phyloP scores from a whole-genome alignment of 495 filamentous ascomycete genomes.

The Hypoxylon trugodes region DNA sequence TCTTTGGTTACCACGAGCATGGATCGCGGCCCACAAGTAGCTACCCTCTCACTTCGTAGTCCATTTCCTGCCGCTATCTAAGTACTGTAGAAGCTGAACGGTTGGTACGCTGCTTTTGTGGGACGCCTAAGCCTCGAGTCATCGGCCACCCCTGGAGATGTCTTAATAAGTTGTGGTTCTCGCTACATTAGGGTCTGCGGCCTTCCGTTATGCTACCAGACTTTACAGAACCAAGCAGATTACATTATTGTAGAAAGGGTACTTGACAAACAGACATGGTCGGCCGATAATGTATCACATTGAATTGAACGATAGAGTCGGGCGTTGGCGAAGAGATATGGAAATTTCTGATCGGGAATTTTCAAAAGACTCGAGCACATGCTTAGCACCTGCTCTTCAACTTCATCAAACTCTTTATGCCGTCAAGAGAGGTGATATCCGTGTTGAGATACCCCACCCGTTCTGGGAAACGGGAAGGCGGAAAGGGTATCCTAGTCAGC shows the following conservation, averaged over 20 bases:
- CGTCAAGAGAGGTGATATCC: constrained; percentile 10
- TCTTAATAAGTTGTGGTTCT: constrained; percentile 39
- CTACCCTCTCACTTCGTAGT: constrained; percentile 6
- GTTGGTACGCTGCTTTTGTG: constrained; percentile 33
- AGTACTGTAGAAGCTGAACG: constrained; percentile 18
- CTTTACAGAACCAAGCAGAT: constrained; percentile 36
- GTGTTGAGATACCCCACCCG: constrained; percentile 38
- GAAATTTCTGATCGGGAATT: not conserved
- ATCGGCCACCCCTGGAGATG: constrained; percentile 33
- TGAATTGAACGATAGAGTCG: not conserved
- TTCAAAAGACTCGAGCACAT: constrained; percentile 10
- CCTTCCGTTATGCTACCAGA: constrained; percentile 35
- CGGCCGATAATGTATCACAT: constrained; percentile 15
- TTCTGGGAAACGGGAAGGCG: constrained; percentile 41
- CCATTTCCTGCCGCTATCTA: not conserved
- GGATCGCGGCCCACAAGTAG: not conserved
- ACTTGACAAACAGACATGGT: constrained; percentile 28
- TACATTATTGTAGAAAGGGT: constrained; percentile 24
- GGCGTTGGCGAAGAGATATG: not conserved
- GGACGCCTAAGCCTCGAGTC: constrained; percentile 45
- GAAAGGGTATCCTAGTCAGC: constrained; percentile 37
- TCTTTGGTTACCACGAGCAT: not conserved
- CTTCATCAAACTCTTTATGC: constrained; percentile 4
- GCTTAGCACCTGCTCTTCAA: constrained; percentile 13
- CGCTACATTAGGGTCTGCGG: constrained; percentile 37